Evolutionary conservation across 257 asterid genomes (phyloP).

Genomic region (Catharanthus roseus): DNA sequence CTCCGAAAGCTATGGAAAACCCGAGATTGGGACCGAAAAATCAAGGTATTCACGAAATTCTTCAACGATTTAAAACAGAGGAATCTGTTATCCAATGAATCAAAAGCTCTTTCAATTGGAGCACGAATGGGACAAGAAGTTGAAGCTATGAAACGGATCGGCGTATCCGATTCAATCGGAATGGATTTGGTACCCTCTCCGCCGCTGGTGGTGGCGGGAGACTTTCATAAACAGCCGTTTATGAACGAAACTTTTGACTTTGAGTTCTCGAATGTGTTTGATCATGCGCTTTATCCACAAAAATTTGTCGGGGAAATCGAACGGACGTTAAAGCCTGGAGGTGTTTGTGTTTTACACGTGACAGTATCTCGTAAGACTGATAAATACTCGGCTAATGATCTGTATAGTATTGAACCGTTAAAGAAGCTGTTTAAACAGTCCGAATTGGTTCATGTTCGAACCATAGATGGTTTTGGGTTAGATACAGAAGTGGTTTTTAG

Average conservation of each 20-base stretch:
- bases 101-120: constrained; percentile 63
- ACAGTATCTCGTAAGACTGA: constrained; percentile 58
- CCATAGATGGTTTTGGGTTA: constrained; percentile 72
- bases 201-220: constrained; percentile 69
- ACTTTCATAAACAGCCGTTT: constrained; percentile 77
- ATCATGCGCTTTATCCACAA: constrained; percentile 79
- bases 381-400: constrained; percentile 76
- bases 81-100: constrained; percentile 32
- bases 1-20: constrained; percentile 73
- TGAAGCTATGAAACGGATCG: constrained; percentile 61
- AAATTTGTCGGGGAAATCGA: constrained; percentile 66
- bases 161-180: constrained; percentile 56
- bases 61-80: constrained; percentile 36
- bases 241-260: constrained; percentile 52
- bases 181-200: constrained; percentile 77
- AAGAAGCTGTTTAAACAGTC: constrained; percentile 55
- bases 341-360: constrained; percentile 76
- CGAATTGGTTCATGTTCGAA: constrained; percentile 46
- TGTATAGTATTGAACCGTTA: constrained; percentile 66
- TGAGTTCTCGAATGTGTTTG: constrained; percentile 87
- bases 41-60: constrained; percentile 48
- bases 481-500: constrained; percentile 78
- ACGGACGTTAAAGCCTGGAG: constrained; percentile 64
- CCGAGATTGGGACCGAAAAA: constrained; percentile 80
- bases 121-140: constrained; percentile 93